Evolutionary conservation across 176 grass and related monocot genomes (phyloP), one percentile per base, ranked within the genome.

Genomic region (Ananas comosus): DNA sequence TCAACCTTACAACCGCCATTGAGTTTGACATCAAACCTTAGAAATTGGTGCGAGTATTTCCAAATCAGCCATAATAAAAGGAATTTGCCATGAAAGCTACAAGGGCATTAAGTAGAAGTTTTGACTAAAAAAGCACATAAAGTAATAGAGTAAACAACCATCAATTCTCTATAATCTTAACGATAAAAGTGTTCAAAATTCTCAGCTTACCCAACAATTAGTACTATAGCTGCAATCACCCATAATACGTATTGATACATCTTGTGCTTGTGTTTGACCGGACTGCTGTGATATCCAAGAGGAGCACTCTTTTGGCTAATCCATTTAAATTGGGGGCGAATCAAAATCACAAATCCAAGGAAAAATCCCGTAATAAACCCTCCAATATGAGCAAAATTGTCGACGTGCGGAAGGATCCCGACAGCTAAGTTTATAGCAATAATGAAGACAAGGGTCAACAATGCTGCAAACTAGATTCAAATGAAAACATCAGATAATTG

Each of bases 311-410:
- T 99, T 79, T 82, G 83, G 69, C 87, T 96, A 48, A 85, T 79
- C 57, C 89, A 96, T 74, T 73, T 72, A 69, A 82, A 93, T 18
- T 99, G 94, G 0, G 89, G 94, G 13, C 84, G 86, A 11, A 99
- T 86, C 65, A 99, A 80, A 67, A 99, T 71, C 27, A 99, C 83
- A 70, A 99, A 99, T 74, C 94, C 94, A 74, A 99, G 86, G 75
- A 85, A 85, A 73, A 99, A 99, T 4, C 94, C 89, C 0, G 94
- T 85, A 51, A 80, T 25, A 63, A 99, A 93, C 72, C 94, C 94
- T 83, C 94, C 94, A 14, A 92, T 82, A 78, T 99, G 94, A 51
- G 94, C 94, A 72, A 91, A 99, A 80, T 90, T 99, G 71, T 99
- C 94, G 11, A 99, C 80, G 52, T 90, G 86, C 3, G 94, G 94